Evolutionary conservation across 495 filamentous ascomycete genomes (phyloP).

Genomic region (Tuber indicum): DNA sequence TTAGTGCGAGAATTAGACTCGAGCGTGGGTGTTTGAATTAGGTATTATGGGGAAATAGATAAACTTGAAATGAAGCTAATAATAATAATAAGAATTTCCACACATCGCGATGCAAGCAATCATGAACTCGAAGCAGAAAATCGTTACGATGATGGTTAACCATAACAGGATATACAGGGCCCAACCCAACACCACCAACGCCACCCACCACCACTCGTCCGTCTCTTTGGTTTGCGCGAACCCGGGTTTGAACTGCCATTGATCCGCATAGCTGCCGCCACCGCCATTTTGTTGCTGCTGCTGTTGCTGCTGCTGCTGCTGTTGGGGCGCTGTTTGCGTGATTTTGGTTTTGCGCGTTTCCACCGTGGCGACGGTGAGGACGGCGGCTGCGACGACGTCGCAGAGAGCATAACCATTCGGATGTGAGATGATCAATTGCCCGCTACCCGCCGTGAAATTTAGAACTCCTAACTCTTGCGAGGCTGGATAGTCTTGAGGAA

Average conservation of each 20-base stretch:
- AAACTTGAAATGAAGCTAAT: neutral
- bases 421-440: constrained; percentile 1
- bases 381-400: neutral
- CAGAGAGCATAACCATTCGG: neutral
- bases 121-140: neutral
- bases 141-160: neutral
- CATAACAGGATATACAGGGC: neutral
- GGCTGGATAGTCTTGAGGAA: neutral
- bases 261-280: neutral
- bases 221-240: neutral
- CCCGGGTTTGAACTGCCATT: neutral
- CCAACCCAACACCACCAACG: neutral
- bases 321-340: neutral
- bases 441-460: neutral
- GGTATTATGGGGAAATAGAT: neutral
- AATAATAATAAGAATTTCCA: neutral
- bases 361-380: neutral
- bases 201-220: constrained; percentile 1
- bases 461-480: neutral
- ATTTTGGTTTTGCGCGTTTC: neutral
- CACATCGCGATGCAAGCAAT: neutral
- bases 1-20: neutral
- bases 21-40: neutral
- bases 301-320: neutral
- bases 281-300: neutral